Conservation (phyloP, 2,329 filamentous ascomycete genomes). For the Colletotrichum shisoi region DNA sequence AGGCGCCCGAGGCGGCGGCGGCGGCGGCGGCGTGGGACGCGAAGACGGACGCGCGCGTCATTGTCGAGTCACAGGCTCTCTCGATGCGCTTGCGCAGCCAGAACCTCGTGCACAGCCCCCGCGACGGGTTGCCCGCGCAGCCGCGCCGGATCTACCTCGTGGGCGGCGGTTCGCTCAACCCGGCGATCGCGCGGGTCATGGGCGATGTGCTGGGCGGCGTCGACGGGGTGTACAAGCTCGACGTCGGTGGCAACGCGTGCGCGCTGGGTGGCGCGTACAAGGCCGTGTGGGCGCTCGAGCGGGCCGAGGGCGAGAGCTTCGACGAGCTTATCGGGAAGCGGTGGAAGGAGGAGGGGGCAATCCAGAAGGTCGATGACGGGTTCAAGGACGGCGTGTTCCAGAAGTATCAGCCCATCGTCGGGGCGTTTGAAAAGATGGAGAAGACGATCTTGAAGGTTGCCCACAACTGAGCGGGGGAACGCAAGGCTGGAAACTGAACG, state of each 20-base stretch:
- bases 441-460: conserved; percentile 63
- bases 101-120: conserved; percentile 69
- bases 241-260: conserved; percentile 94
- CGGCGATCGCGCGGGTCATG: conserved; percentile 83
- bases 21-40: conserved; percentile 60
- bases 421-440: conserved; percentile 81
- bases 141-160: conserved; percentile 92
- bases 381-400: conserved; percentile 79
- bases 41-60: conserved; percentile 79
- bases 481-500: not conserved
- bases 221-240: conserved; percentile 91
- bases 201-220: conserved; percentile 82
- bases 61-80: conserved; percentile 94
- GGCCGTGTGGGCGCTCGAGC: conserved; percentile 88
- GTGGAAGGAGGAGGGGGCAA: conserved; percentile 85
- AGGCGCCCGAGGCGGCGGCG: conserved; percentile 50
- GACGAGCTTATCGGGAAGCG: conserved; percentile 84
- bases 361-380: conserved; percentile 82
- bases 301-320: conserved; percentile 74
- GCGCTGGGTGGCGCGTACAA: conserved; percentile 95
- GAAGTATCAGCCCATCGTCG: conserved; percentile 77
- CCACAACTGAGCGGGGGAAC: conserved; percentile 41
- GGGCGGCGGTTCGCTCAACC: conserved; percentile 88
- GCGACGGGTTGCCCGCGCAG: conserved; percentile 74
- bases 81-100: conserved; percentile 87